Evolutionary conservation across 2,329 filamentous ascomycete genomes (phyloP), one percentile per base, ranked within the genome.

Genomic region (Hypoxylon rubiginosum): DNA sequence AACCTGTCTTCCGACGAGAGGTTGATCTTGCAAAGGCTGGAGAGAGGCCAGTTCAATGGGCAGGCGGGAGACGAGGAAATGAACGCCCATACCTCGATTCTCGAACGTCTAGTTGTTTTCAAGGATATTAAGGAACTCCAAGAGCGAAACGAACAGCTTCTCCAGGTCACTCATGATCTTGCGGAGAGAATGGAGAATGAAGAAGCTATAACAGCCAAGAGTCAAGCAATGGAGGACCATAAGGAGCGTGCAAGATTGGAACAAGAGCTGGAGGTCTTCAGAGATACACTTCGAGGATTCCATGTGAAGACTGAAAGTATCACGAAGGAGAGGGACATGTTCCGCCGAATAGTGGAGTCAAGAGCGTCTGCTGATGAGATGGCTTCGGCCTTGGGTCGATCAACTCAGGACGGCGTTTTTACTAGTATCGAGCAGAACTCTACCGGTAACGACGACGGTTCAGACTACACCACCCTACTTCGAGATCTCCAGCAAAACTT

Each of bases 321-420:
- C 78, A 93, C 96, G 77, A 93, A 94, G 73, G 96, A 99, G 81
- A 91, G 96, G 67, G 95, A 99, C 77, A 97, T 97, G 88, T 98
- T 97, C 90, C 90, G 95, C 21, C 93, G 94, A 56, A 94, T 98
- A 83, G 87, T 97, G 30, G 92, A 95, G 71, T 92, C 96, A 67
- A 79, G 90, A 81, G 77, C 84, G 75, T 74, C 86, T 75, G 76
- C 87, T 77, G 84, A 82, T 11, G 91, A 94, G 65, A 83, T 91
- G 45, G 85, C 87, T 15, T 90, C 90, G 1, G 84, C 90, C 53
- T 90, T 97, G 75, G 92, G 91, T 1, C 89, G 90, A 72, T 92
- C 92, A 17, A 81, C 91, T 32, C 88, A 90, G 64, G 85, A 87
- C 15, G 82, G 84, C 56, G 84, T 88, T 30, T 80, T 90, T 57